Conservation (phyloP, 1,139 yeast species). For the Geotrichum europaeum region DNA sequence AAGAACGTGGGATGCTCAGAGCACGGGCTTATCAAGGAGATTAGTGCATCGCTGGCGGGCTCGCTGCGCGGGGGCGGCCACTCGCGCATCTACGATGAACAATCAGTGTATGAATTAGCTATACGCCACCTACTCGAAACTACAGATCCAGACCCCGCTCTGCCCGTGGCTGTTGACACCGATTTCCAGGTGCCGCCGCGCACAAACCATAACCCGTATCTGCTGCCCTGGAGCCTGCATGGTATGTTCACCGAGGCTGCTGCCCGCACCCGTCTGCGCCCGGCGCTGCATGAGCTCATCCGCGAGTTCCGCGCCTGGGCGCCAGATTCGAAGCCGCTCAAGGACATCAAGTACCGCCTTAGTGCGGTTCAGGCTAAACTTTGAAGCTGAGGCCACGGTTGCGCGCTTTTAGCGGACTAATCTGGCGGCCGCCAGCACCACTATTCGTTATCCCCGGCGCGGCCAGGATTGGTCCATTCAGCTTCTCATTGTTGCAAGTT, state of each 20-base stretch:
- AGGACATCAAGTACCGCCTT: slow-evolving; percentile 76
- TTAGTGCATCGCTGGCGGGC: slow-evolving; percentile 79
- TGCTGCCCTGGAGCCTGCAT: slow-evolving; percentile 87
- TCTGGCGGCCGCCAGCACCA: background rate
- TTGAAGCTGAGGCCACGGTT: slow-evolving; percentile 14
- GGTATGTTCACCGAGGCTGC: slow-evolving; percentile 60
- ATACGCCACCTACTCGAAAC: slow-evolving; percentile 72
- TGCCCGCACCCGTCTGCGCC: slow-evolving; percentile 37
- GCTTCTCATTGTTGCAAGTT: background rate
- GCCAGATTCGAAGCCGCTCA: slow-evolving; percentile 73
- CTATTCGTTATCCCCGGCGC: background rate
- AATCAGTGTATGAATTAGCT: slow-evolving; percentile 77
- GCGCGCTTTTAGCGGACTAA: slow-evolving; percentile 2
- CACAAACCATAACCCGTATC: slow-evolving; percentile 67
- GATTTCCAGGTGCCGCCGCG: slow-evolving; percentile 30
- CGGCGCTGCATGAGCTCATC: slow-evolving; percentile 54
- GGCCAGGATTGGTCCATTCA: background rate
- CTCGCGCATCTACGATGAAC: slow-evolving; percentile 80
- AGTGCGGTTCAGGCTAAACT: slow-evolving; percentile 47
- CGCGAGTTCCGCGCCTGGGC: slow-evolving; percentile 76
- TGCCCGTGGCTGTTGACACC: slow-evolving; percentile 25
- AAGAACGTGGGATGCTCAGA: slow-evolving; percentile 37
- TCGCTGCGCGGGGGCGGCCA: slow-evolving; percentile 94
- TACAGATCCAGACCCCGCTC: slow-evolving; percentile 43
- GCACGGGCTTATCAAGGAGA: slow-evolving; percentile 56